phyloP scores from a whole-genome alignment of 129 eudicot genomes.

The Artemisia annua region DNA sequence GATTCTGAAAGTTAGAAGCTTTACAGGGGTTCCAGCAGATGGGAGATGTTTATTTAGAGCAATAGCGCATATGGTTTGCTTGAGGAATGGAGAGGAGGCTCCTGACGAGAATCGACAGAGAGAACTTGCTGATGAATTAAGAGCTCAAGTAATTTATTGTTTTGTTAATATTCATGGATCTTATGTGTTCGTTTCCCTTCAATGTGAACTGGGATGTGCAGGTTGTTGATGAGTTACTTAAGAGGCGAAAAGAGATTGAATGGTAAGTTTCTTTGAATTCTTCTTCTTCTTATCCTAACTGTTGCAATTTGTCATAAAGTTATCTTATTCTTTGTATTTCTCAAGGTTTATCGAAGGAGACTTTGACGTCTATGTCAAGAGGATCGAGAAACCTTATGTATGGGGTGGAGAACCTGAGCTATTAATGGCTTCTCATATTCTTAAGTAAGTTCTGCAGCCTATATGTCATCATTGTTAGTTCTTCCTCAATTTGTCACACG shows the following conservation, averaged over 20 bases:
- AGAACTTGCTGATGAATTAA: conserved; percentile 83
- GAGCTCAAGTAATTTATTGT: conserved; percentile 66
- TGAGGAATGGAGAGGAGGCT: conserved; percentile 71
- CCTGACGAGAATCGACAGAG: conserved; percentile 79
- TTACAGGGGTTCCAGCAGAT: conserved; percentile 75
- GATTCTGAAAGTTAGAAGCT: background rate
- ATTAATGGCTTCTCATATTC: conserved; percentile 79
- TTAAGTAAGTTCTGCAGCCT: conserved; percentile 51
- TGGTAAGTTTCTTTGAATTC: conserved; percentile 36
- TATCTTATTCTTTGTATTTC: background rate
- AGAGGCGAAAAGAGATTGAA: conserved; percentile 78
- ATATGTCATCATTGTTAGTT: background rate
- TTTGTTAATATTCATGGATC: background rate
- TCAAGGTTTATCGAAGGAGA: conserved; percentile 78
- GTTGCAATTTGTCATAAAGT: background rate
- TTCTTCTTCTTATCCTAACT: background rate
- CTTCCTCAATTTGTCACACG: background rate
- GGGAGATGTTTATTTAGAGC: conserved; percentile 89
- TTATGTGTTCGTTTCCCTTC: background rate
- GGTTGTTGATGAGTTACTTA: conserved; percentile 80
- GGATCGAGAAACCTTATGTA: conserved; percentile 60
- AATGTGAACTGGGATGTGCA: conserved; percentile 23
- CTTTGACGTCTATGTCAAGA: conserved; percentile 68
- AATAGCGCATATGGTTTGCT: conserved; percentile 79
- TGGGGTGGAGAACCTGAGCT: conserved; percentile 99